Percentiles rank a stretch among this genome's conserved stretches.
phyloP scores from a whole-genome alignment of 2,329 filamentous ascomycete genomes.

The Zymoseptoria pseudotritici region DNA sequence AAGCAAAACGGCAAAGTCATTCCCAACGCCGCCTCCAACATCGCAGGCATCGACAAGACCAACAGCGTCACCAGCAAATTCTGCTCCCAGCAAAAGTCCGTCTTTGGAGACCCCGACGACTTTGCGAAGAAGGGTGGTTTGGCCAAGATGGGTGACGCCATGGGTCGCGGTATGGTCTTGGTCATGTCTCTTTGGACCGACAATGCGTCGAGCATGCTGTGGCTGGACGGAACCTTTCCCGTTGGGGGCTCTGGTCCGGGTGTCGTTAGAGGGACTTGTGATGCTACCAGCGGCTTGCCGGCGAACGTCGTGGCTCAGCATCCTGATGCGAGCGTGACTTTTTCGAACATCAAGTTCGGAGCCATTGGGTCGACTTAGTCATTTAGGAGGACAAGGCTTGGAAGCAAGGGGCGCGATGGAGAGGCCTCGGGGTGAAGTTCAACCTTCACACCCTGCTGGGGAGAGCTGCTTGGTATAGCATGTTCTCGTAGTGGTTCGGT shows the following conservation, averaged over 20 bases:
- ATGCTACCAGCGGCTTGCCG: not conserved
- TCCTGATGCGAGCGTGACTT: not conserved
- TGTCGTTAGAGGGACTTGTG: slow-evolving; percentile 14
- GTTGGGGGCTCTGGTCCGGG: slow-evolving; percentile 7
- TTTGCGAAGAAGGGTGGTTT: slow-evolving; percentile 53
- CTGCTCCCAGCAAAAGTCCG: slow-evolving; percentile 39
- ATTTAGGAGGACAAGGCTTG: not conserved
- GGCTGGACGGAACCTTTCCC: slow-evolving; percentile 51
- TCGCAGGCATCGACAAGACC: slow-evolving; percentile 41
- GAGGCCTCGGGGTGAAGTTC: not conserved
- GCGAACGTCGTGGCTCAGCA: not conserved
- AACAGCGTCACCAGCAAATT: slow-evolving; percentile 51
- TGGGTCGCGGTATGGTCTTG: slow-evolving; percentile 55
- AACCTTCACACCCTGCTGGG: not conserved
- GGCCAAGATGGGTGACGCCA: slow-evolving; percentile 46
- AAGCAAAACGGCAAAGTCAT: slow-evolving; percentile 56
- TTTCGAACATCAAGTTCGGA: slow-evolving; percentile 1
- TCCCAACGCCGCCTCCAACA: slow-evolving; percentile 42
- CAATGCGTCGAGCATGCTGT: slow-evolving; percentile 62
- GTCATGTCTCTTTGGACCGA: slow-evolving; percentile 62
- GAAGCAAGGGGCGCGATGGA: not conserved
- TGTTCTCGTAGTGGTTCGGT: not conserved
- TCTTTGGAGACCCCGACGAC: slow-evolving; percentile 32
- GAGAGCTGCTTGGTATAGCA: not conserved
- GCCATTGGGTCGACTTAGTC: not conserved